Conservation (phyloP, 2,329 filamentous ascomycete genomes). For the Beauveria rudraprayagi region DNA sequence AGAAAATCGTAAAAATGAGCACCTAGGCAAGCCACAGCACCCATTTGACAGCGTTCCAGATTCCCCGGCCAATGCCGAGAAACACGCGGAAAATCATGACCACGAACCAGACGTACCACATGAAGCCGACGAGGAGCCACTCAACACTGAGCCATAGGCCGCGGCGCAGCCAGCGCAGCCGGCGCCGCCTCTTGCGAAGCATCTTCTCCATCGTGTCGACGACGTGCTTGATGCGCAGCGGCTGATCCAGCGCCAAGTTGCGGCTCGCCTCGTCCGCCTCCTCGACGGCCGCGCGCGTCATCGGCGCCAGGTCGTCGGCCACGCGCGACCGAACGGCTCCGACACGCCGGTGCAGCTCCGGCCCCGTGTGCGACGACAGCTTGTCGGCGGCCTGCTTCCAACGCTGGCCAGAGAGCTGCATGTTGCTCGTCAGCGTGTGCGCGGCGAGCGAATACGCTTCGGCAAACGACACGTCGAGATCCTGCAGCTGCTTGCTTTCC, state of each 20-base stretch:
- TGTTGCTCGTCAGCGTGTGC: slow-evolving; percentile 40
- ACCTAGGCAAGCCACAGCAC: slow-evolving; percentile 55
- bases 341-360: slow-evolving; percentile 41
- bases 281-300: slow-evolving; percentile 62
- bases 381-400: slow-evolving; percentile 52
- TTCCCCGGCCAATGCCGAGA: slow-evolving; percentile 52
- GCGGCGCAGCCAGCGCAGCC: slow-evolving; percentile 66
- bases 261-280: slow-evolving; percentile 72
- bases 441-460: slow-evolving; percentile 46
- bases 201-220: slow-evolving; percentile 72
- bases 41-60: slow-evolving; percentile 62
- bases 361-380: slow-evolving; percentile 50
- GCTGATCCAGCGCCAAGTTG: slow-evolving; percentile 67
- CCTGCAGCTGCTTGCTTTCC: slow-evolving; percentile 23
- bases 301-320: slow-evolving; percentile 44
- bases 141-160: slow-evolving; percentile 77
- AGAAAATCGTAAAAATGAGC: not conserved
- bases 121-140: slow-evolving; percentile 77
- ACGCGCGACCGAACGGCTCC: slow-evolving; percentile 39
- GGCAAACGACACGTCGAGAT: slow-evolving; percentile 30
- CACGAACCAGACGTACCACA: slow-evolving; percentile 92
- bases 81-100: slow-evolving; percentile 68
- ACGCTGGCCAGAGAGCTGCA: slow-evolving; percentile 39
- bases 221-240: slow-evolving; percentile 72
- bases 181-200: slow-evolving; percentile 57